Percentiles rank a stretch among this genome's conserved stretches.
Conservation (phyloP, 2,329 filamentous ascomycete species). For the Periconia sp. region DNA sequence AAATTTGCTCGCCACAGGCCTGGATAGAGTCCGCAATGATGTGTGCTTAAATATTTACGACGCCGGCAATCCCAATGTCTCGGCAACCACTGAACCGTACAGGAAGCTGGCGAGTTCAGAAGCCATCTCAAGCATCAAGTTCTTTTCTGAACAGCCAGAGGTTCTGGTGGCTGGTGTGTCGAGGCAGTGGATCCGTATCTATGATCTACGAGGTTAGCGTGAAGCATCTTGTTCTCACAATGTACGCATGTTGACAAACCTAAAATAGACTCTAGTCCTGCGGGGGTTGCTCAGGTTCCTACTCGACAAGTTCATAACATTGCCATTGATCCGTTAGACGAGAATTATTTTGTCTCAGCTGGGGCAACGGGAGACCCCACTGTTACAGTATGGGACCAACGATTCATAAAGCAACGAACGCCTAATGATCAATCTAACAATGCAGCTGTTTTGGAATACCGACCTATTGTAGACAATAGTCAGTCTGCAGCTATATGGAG, state of each 20-base stretch:
- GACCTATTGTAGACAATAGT: slow-evolving; percentile 54
- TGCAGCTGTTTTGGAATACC: slow-evolving; percentile 60
- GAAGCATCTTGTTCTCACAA: slow-evolving; percentile 30
- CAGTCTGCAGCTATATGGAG: slow-evolving; percentile 61
- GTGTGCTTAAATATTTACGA: slow-evolving; percentile 84
- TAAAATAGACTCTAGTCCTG: slow-evolving; percentile 43
- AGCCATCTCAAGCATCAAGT: slow-evolving; percentile 79
- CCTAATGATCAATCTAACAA: slow-evolving; percentile 55
- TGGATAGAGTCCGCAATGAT: slow-evolving; percentile 80
- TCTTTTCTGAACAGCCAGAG: slow-evolving; percentile 76
- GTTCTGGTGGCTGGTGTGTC: slow-evolving; percentile 76
- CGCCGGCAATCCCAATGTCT: slow-evolving; percentile 59
- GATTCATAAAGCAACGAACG: slow-evolving; percentile 46
- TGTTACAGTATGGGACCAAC: slow-evolving; percentile 77
- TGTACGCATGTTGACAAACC: slow-evolving; percentile 6
- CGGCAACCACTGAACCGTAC: slow-evolving; percentile 54
- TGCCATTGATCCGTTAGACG: slow-evolving; percentile 76
- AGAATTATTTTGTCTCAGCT: slow-evolving; percentile 83
- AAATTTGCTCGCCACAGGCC: slow-evolving; percentile 70
- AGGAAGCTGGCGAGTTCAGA: slow-evolving; percentile 63
- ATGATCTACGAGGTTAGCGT: slow-evolving; percentile 71
- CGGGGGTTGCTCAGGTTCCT: slow-evolving; percentile 51
- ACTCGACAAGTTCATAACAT: slow-evolving; percentile 67
- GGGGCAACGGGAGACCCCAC: slow-evolving; percentile 71
- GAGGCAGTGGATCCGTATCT: slow-evolving; percentile 72